phyloP scores from a whole-genome alignment of 208 protist species.

The Leishmania major region DNA sequence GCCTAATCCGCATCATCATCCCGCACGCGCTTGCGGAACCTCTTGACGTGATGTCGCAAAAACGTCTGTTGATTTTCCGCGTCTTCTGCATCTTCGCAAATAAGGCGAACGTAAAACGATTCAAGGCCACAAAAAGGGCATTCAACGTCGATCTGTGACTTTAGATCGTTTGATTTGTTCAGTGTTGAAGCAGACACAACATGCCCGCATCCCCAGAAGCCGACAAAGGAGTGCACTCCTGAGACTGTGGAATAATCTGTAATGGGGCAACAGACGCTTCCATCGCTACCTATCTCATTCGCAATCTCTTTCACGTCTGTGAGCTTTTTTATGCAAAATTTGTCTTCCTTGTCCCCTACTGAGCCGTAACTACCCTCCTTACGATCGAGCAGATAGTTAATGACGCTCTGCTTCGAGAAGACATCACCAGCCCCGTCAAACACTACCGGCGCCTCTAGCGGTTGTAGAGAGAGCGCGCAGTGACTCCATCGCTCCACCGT shows the following conservation, averaged over 20 bases:
- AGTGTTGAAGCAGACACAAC: slow-evolving; percentile 47
- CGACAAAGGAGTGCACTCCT: slow-evolving; percentile 64
- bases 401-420: slow-evolving; percentile 68
- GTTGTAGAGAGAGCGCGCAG: slow-evolving; percentile 62
- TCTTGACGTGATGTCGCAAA: slow-evolving; percentile 17
- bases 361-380: slow-evolving; percentile 13
- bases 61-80: slow-evolving; percentile 23
- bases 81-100: slow-evolving; percentile 36
- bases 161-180: slow-evolving; percentile 1
- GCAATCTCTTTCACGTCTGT: slow-evolving; percentile 62
- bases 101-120: slow-evolving; percentile 46
- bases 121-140: slow-evolving; percentile 48
- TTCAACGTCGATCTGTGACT: slow-evolving; percentile 16
- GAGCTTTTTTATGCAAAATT: slow-evolving; percentile 34
- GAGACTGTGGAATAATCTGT: slow-evolving; percentile 48
- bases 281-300: slow-evolving; percentile 36
- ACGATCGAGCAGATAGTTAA: slow-evolving; percentile 47
- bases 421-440: slow-evolving; percentile 72
- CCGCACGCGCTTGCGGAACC: slow-evolving; percentile 8
- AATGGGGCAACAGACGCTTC: slow-evolving; percentile 58
- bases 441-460: slow-evolving; percentile 54
- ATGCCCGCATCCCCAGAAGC: slow-evolving; percentile 84
- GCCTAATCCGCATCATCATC: neutral
- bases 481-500: slow-evolving; percentile 50
- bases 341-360: neutral